These are phyloP conservation scores for Drosera spatulata DNA, from an alignment of 179 eudicot species.

Conservation along the genomic window DNA sequence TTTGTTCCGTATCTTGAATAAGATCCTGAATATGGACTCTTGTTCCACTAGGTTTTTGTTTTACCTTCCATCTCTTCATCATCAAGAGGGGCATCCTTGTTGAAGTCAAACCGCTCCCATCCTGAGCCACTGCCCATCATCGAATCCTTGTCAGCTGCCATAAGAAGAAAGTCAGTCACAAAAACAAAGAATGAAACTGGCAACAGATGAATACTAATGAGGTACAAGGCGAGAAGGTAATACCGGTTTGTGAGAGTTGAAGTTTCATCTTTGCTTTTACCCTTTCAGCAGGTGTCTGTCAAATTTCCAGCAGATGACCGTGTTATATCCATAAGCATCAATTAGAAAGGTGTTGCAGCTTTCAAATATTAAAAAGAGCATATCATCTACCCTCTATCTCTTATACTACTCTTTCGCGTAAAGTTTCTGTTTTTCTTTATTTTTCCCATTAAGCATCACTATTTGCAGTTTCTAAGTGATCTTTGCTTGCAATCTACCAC, in stretches of 20 bases:
- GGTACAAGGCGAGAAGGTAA: background rate
- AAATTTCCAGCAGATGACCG: constrained; percentile 8
- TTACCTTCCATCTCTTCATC: constrained; percentile 89
- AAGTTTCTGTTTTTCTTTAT: too few species aligned
- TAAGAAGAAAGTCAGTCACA: constrained; percentile 1
- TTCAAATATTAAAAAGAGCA: background rate
- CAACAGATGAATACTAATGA: too few species aligned
- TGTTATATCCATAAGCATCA: constrained; percentile 4
- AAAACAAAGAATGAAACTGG: background rate
- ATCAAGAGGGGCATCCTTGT: constrained; percentile 91
- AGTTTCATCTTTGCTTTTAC: constrained; percentile 93
- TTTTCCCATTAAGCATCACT: too few species aligned
- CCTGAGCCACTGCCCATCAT: constrained; percentile 60
- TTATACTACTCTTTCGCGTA: too few species aligned
- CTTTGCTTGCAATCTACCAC: too few species aligned
- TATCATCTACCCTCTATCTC: too few species aligned
- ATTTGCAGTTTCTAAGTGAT: too few species aligned
- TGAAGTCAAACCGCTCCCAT: constrained; percentile 91
- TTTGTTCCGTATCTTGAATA: too few species aligned
- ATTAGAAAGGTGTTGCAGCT: background rate
- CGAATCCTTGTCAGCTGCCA: constrained; percentile 72
- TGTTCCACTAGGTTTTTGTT: background rate
- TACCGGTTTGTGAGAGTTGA: constrained; percentile 90
- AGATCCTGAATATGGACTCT: too few species aligned
- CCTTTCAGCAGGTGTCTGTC: constrained; percentile 86